Evolutionary conservation across 495 filamentous ascomycete species (phyloP), one percentile per base, ranked within the genome.

Genomic region (Podospora anserina): DNA sequence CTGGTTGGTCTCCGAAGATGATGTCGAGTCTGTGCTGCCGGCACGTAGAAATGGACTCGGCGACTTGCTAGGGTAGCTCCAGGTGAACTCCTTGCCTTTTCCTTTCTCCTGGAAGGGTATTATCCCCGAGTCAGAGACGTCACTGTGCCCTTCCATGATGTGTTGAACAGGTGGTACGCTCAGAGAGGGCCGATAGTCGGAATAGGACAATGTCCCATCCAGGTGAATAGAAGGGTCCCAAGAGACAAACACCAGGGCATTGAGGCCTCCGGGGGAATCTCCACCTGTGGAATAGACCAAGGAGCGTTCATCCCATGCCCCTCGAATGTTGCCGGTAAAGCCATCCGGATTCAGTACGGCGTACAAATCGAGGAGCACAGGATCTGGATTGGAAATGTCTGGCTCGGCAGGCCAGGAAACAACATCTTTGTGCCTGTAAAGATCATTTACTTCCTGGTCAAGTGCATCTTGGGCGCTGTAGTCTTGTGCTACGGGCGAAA

Each of bases 261-360:
- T 76, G 27, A 82, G 73, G 18, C 85, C 79, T 23, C 74, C 73
- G 0, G 73, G 65, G 5, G 74, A 65, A 0, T 79, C 74, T 5
- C 30, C 20, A 20, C 82, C 84, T 0, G 82, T 82, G 11, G 82
- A 78, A 68, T 89, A 86, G 4, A 90, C 79, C 4, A 89, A 74
- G 15, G 87, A 87, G 18, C 88, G 81, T n/a, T 91, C 89, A 63
- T 91, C 88, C 28, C 85, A 83, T 44, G 78, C 72, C 0, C 86
- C 87, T 13, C 80, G 73, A 5, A 91, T 76, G 28, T 81, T 77
- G 3, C 84, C 84, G 1, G 75, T 68, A 30, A 80, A 78, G 16
- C 76, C 80, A 3, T 82, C 79, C 3, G 88, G 88, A 68, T 87
- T 90, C 9, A 92, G 80, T 30, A 91, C 67, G 4, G 78, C 70